Conservation (phyloP, 805 yeast species). For the Candida verbasci region DNA sequence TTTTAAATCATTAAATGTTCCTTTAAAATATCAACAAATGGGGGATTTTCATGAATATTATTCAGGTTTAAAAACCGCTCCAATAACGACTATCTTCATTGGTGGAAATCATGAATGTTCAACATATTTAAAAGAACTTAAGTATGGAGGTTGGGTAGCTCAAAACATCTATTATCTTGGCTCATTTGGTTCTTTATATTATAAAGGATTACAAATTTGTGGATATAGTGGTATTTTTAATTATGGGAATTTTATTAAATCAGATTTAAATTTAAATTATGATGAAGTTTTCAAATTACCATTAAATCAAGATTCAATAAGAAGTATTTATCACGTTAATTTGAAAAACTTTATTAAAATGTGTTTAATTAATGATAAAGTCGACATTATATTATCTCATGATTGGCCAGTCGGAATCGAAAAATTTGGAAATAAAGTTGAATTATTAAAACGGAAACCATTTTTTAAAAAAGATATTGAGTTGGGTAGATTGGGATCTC, state of each 20-base stretch:
- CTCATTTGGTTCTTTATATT: slow-evolving; percentile 67
- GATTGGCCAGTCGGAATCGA: slow-evolving; percentile 93
- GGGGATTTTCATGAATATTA: slow-evolving; percentile 84
- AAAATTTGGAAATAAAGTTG: slow-evolving; percentile 52
- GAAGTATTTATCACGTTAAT: slow-evolving; percentile 75
- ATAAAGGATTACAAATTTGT: slow-evolving; percentile 68
- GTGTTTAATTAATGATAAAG: slow-evolving; percentile 26
- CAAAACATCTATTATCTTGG: slow-evolving; percentile 86
- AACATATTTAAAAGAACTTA: slow-evolving; percentile 64
- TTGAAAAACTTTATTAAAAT: slow-evolving; percentile 59
- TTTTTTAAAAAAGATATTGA: slow-evolving; percentile 63
- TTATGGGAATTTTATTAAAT: slow-evolving; percentile 19
- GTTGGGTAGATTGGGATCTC: slow-evolving; percentile 64
- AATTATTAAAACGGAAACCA: slow-evolving; percentile 56
- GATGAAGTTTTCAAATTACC: slow-evolving; percentile 34
- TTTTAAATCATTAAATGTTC: slow-evolving; percentile 68
- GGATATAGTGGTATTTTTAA: slow-evolving; percentile 86
- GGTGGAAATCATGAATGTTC: slow-evolving; percentile 98
- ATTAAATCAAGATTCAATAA: too few relatives aligned
- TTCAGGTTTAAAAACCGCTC: slow-evolving; percentile 56
- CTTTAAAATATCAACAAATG: slow-evolving; percentile 64
- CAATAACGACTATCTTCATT: slow-evolving; percentile 72
- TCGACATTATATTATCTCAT: slow-evolving; percentile 59
- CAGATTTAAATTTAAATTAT: neutral
- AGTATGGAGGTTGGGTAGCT: slow-evolving; percentile 91